These are phyloP conservation scores for Trichoderma citrinoviride DNA, from an alignment of 2,329 filamentous ascomycete genomes.

Conservation along the genomic window DNA sequence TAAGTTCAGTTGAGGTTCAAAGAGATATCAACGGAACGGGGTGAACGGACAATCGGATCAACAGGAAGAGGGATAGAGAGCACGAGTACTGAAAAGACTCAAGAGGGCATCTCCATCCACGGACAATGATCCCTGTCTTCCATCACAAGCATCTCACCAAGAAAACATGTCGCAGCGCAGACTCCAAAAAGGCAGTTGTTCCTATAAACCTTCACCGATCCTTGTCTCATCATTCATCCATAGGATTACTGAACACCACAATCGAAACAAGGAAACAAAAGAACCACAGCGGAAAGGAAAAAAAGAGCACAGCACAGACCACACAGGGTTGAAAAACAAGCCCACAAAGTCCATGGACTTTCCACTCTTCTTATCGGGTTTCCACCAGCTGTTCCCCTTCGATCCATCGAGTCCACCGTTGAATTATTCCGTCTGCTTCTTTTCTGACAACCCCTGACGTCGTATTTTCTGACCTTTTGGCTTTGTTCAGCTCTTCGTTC, in stretches of 20 bases:
- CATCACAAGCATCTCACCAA: too few relatives aligned
- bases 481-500: background rate
- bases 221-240: too few relatives aligned
- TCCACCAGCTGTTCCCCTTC: background rate
- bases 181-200: background rate
- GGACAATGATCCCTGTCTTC: too few relatives aligned
- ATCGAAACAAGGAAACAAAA: background rate
- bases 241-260: background rate
- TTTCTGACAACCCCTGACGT: background rate
- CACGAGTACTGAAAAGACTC: too few relatives aligned
- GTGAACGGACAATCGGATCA: too few relatives aligned
- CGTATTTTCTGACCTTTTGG: background rate
- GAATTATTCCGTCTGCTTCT: background rate
- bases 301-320: too few relatives aligned
- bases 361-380: background rate
- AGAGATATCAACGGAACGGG: too few relatives aligned
- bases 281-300: background rate
- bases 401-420: background rate
- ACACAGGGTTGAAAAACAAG: background rate
- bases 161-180: too few relatives aligned
- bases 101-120: too few relatives aligned
- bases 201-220: too few relatives aligned
- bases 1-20: too few relatives aligned
- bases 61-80: too few relatives aligned
- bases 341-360: constrained; percentile 9